Base-by-base conservation (phyloP, 2,329 filamentous ascomycete species). In the Epichloe gansuensis region DNA sequence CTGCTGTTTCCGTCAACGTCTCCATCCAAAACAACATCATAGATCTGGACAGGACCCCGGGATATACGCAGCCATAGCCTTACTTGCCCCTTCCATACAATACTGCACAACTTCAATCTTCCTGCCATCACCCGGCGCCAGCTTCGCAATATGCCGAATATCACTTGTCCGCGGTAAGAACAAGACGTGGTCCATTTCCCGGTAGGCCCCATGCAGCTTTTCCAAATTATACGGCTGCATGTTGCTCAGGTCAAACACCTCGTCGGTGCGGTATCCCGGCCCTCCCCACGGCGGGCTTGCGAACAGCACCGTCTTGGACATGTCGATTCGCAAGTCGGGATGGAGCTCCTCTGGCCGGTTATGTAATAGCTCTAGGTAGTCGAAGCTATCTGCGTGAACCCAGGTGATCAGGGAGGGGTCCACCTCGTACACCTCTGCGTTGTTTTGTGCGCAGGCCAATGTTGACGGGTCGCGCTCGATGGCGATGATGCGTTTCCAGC, bases 361-460 rank as follows among this genome's bases (percentile, higher is more conserved):
- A 43, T 67, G 57, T 6, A 75, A 61, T 31, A 67, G 62, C n/a
- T 74, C 67, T 25, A 95, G 68, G 47, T 82, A 81, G 38, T 87
- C 77, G 62, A 98, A 94, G 64, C 86, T 93, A 68, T 97, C 90
- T 4, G 85, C 90, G 51, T 86, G 74, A 39, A 96, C 77, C 85
- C 89, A 98, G 51, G 82, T 86, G 60, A 98, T 91, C 62, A 80
- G 53, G 11, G 64, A 81, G 47, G 84, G 78, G 3, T 73, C 71
- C 0, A 95, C 86, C 3, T 85, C 90, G 64, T 96, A 95, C 45
- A 97, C 72, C 51, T 81, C 74, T 7, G 93, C 89, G 65, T 98
- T 98, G 65, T 94, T 83, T 70, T 95, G 90, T 27, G 89, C 93
- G 68, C 94, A 98, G 45, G 84, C 83, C 6, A 98, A 76, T 1